Evolutionary conservation across 129 eudicot genomes (phyloP), one percentile per base, ranked within the genome.

Genomic region (Escallonia herrerae): DNA sequence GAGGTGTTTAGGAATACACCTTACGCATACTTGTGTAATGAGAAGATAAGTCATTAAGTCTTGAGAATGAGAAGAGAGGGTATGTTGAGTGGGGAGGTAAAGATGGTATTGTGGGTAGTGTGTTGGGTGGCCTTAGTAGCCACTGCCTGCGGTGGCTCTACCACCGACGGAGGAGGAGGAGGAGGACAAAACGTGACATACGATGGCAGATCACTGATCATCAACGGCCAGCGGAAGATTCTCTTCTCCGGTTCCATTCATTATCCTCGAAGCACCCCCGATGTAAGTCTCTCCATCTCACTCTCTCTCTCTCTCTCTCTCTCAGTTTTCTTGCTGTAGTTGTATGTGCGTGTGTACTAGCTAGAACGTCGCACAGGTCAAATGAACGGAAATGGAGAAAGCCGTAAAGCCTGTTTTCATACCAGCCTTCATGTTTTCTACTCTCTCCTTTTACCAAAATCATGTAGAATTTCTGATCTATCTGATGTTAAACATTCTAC

Each of bases 261-360:
- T 64, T 90, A 90, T 56, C 95, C 97, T 48, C 79, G 97, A 33
- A 86, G 97, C 75, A 90, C 97, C n/a, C 97, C 95, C 6, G 91
- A 87, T 71, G 97, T 87, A 80, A 2, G 82, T 54, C 51, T 78
- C 69, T 69, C 58, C 15, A 58, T 55, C 33, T 63, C 69, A 15
- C 54, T 45, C 7, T 39, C 10, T 53, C 57, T 53, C 57, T 4
- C 15, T 52, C 68, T 63, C 49, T 46, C 54, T 68, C 49, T 56
- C n/a, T 3, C 40, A 7, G 2, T 10, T n/a, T 56, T 5, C 50
- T 63, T 7, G 22, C 14, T 44, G 5, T 62, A 13, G 13, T 4
- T 15, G 1, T 14, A 13, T 5, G 7, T 44, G 8, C 22, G 46
- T 63, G 33, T 2, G 11, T 63, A 44, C 43, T 22, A 9, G 14